These are phyloP conservation scores for Amphirosellinia nigrospora DNA, from an alignment of 495 filamentous ascomycete species.

Conservation along the genomic window DNA sequence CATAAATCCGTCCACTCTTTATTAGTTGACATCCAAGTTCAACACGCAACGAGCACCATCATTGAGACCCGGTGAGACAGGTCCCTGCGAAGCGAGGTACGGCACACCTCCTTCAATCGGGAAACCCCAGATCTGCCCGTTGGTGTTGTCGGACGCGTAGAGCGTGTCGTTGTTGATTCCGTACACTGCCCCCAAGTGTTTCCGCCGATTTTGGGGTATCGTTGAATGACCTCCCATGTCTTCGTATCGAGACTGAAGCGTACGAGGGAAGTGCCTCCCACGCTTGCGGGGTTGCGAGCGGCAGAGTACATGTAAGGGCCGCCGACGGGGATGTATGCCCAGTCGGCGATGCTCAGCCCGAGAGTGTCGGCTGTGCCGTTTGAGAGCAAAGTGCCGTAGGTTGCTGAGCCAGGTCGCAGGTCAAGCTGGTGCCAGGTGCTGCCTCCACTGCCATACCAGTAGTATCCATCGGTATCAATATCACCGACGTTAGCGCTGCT, in stretches of 20 bases:
- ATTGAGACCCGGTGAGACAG: slow-evolving; percentile 13
- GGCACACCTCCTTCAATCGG: slow-evolving; percentile 15
- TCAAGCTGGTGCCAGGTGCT: slow-evolving; percentile 21
- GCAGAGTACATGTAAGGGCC: slow-evolving; percentile 25
- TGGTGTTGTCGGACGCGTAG: slow-evolving; percentile 27
- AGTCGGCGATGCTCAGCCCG: slow-evolving; percentile 20
- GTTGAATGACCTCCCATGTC: slow-evolving; percentile 21
- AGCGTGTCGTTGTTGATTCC: slow-evolving; percentile 29
- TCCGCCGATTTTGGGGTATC: slow-evolving; percentile 13
- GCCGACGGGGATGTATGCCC: slow-evolving; percentile 26
- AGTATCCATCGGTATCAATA: slow-evolving; percentile 28
- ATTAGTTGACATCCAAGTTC: slow-evolving; percentile 19
- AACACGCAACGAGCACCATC: slow-evolving; percentile 28
- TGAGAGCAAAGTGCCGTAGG: slow-evolving; percentile 16
- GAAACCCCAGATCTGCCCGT: slow-evolving; percentile 29
- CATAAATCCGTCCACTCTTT: too few relatives aligned
- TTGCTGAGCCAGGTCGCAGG: slow-evolving; percentile 20
- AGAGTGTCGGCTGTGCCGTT: slow-evolving; percentile 22
- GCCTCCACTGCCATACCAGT: slow-evolving; percentile 25
- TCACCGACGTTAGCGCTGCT: slow-evolving; percentile 12
- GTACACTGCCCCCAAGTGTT: slow-evolving; percentile 25
- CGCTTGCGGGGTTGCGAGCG: slow-evolving; percentile 3
- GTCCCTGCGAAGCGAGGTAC: slow-evolving; percentile 25
- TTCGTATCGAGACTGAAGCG: slow-evolving; percentile 28
- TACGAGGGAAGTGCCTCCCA: slow-evolving; percentile 20